phyloP scores from a whole-genome alignment of 1,139 yeast species.

The Nadsonia commutata region DNA sequence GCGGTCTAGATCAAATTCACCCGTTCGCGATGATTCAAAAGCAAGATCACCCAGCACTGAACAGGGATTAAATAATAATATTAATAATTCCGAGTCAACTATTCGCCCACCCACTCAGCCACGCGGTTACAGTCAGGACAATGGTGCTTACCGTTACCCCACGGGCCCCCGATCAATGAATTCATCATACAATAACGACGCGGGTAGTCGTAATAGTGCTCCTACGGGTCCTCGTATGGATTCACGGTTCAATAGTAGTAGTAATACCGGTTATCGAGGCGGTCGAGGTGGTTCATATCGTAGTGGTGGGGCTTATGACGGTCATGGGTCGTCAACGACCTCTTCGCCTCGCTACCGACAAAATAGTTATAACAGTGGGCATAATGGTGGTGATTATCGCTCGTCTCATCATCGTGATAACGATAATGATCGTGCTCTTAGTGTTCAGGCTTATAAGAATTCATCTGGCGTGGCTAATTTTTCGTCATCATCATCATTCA shows the following conservation, averaged over 20 bases:
- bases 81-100: neutral
- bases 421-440: neutral
- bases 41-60: neutral
- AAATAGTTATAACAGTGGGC: neutral
- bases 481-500: too few relatives aligned
- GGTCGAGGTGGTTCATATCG: constrained; percentile 5
- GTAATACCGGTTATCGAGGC: constrained; percentile 7
- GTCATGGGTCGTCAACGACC: too few relatives aligned
- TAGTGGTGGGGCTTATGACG: neutral
- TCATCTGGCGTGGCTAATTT: too few relatives aligned
- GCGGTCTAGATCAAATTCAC: neutral
- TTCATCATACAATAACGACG: neutral
- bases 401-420: neutral
- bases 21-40: too few relatives aligned
- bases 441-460: too few relatives aligned
- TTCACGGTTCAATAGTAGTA: neutral
- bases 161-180: neutral
- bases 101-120: constrained; percentile 5
- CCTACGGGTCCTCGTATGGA: neutral
- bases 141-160: constrained; percentile 8
- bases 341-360: too few relatives aligned
- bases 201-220: neutral
- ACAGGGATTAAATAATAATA: neutral
- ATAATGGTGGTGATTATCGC: neutral
- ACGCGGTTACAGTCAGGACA: constrained; percentile 6